Percentiles rank a stretch among this genome's conserved stretches.
Conservation (phyloP, 2,329 filamentous ascomycete genomes). For the Colletotrichum sp. region DNA sequence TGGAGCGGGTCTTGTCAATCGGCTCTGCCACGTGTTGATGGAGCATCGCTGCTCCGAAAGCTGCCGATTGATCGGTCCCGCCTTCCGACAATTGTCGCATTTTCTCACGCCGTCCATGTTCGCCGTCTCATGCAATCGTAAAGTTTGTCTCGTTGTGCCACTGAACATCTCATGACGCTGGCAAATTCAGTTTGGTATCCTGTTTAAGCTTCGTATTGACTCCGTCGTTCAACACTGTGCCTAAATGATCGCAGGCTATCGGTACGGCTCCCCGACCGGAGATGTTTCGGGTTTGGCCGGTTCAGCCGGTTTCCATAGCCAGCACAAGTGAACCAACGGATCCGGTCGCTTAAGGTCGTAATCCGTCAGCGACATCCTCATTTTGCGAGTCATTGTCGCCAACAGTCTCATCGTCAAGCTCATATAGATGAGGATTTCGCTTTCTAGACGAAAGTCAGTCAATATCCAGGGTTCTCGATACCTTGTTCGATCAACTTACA, state of each 20-base stretch:
- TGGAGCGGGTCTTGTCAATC: not conserved
- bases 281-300: not conserved
- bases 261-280: not conserved
- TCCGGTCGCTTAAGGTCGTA: not conserved
- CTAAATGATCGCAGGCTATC: not conserved
- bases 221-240: not conserved
- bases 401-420: not conserved
- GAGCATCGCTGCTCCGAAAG: not conserved
- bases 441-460: not conserved
- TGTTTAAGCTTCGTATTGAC: not conserved
- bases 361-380: not conserved
- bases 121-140: not conserved
- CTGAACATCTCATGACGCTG: not conserved
- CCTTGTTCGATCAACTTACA: not conserved
- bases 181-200: not conserved
- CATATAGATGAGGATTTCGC: not conserved
- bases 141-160: not conserved
- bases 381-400: not conserved
- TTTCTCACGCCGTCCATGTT: not conserved
- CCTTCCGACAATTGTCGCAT: not conserved
- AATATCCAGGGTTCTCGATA: not conserved
- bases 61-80: not conserved
- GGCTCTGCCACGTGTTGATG: slow-evolving; percentile 7
- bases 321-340: not conserved
- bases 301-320: not conserved